Conservation (phyloP, 176 grass and related monocot species). For the Bonia amplexicaulis region DNA sequence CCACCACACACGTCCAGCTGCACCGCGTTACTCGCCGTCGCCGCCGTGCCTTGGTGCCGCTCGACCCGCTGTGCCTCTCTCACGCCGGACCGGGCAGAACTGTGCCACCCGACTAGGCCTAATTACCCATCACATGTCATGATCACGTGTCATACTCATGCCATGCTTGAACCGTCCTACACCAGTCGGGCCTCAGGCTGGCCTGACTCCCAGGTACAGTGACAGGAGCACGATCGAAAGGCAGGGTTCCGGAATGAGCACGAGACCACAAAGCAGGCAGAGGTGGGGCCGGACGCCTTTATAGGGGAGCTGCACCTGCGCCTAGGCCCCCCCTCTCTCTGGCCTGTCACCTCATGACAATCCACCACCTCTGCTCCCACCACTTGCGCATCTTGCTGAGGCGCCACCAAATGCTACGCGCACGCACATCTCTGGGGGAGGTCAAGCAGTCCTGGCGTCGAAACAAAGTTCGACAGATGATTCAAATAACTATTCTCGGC, state of each 20-base stretch:
- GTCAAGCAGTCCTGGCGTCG: too few relatives aligned
- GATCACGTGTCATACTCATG: too few relatives aligned
- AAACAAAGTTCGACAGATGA: too few relatives aligned
- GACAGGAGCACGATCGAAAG: neutral
- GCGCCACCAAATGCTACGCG: neutral
- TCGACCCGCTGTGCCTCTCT: rapidly evolving
- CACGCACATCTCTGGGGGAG: neutral
- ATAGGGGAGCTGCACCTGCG: constrained; percentile 20
- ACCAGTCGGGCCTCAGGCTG: too few relatives aligned
- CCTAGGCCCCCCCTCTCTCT: neutral
- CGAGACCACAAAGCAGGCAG: constrained; percentile 17
- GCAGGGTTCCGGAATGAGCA: neutral
- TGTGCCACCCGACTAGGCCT: too few relatives aligned
- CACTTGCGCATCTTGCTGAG: constrained; percentile 27
- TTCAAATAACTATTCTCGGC: too few relatives aligned
- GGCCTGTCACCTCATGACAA: constrained; percentile 29
- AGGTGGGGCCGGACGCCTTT: neutral
- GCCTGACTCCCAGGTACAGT: too few relatives aligned
- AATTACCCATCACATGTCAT: too few relatives aligned
- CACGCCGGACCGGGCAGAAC: rapidly evolving
- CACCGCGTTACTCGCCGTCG: rapidly evolving
- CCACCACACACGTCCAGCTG: too few relatives aligned
- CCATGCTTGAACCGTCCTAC: rapidly evolving
- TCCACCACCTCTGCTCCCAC: neutral
- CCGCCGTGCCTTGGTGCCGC: too few relatives aligned